Conservation (phyloP, 2,329 filamentous ascomycete genomes). For the Neonectria ditissima region DNA sequence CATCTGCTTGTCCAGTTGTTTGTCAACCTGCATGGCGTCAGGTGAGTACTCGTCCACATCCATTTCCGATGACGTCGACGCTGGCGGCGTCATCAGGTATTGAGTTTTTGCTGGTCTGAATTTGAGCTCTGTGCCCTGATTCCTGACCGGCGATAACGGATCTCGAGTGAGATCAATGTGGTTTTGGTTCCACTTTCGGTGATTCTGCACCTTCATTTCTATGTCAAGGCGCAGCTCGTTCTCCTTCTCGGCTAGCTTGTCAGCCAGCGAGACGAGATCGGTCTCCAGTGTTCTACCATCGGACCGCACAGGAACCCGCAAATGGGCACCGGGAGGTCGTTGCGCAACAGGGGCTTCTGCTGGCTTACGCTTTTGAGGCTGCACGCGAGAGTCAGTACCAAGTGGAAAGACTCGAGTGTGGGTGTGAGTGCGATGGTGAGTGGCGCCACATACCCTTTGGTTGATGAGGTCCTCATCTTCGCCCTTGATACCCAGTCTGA, state of each 20-base stretch:
- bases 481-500: constrained; percentile 87
- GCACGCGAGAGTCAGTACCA: constrained; percentile 53
- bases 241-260: constrained; percentile 83
- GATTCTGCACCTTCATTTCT: constrained; percentile 87
- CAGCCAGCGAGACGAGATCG: constrained; percentile 81
- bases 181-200: constrained; percentile 90
- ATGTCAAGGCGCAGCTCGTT: constrained; percentile 85
- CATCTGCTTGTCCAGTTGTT: constrained; percentile 48
- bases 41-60: constrained; percentile 63
- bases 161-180: constrained; percentile 89
- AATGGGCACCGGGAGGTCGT: constrained; percentile 71
- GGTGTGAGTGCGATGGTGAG: constrained; percentile 47
- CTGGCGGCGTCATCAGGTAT: constrained; percentile 75
- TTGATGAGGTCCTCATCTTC: constrained; percentile 96
- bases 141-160: constrained; percentile 82
- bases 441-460: constrained; percentile 77
- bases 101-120: constrained; percentile 81
- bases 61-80: constrained; percentile 68
- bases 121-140: constrained; percentile 69
- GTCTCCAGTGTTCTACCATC: constrained; percentile 80
- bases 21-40: constrained; percentile 57
- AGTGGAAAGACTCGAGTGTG: constrained; percentile 38
- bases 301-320: constrained; percentile 76
- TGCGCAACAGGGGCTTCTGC: constrained; percentile 71
- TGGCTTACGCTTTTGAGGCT: constrained; percentile 78